phyloP scores from a whole-genome alignment of 2,329 filamentous ascomycete species.

The Karstenula rhodostoma region DNA sequence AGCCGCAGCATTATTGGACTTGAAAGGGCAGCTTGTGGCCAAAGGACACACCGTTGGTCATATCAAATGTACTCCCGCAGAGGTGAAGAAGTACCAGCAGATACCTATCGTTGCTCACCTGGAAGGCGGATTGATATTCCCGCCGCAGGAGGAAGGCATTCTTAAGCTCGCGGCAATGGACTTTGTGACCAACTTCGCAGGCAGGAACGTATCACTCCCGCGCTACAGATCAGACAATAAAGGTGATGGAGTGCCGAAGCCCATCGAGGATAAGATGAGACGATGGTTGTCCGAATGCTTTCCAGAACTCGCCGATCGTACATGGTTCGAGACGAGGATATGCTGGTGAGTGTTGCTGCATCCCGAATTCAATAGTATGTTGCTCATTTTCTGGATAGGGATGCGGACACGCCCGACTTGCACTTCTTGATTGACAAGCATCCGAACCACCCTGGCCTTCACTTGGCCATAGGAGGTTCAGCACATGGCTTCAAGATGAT shows the following conservation, averaged over 20 bases:
- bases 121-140: conserved; percentile 58
- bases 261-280: conserved; percentile 52
- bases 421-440: conserved; percentile 65
- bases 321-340: conserved; percentile 8
- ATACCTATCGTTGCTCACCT: conserved; percentile 59
- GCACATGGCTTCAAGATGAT: conserved; percentile 71
- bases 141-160: conserved; percentile 60
- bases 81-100: conserved; percentile 51
- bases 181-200: conserved; percentile 60
- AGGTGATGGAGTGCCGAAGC: conserved; percentile 34
- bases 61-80: conserved; percentile 58
- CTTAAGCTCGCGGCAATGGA: conserved; percentile 68
- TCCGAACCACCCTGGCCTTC: conserved; percentile 61
- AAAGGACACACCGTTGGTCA: conserved; percentile 40
- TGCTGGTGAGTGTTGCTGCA: conserved; percentile 9
- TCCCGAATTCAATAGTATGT: conserved; percentile 24
- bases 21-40: conserved; percentile 10
- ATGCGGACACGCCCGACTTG: conserved; percentile 65
- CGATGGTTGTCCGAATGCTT: conserved; percentile 22
- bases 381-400: conserved; percentile 51
- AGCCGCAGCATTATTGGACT: conserved; percentile 42
- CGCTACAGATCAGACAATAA: conserved; percentile 50
- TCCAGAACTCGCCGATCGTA: conserved; percentile 5
- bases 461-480: conserved; percentile 66
- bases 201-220: conserved; percentile 40